These are phyloP conservation scores for Ogataea corticis DNA, from an alignment of 805 yeast species.

Conservation along the genomic window DNA sequence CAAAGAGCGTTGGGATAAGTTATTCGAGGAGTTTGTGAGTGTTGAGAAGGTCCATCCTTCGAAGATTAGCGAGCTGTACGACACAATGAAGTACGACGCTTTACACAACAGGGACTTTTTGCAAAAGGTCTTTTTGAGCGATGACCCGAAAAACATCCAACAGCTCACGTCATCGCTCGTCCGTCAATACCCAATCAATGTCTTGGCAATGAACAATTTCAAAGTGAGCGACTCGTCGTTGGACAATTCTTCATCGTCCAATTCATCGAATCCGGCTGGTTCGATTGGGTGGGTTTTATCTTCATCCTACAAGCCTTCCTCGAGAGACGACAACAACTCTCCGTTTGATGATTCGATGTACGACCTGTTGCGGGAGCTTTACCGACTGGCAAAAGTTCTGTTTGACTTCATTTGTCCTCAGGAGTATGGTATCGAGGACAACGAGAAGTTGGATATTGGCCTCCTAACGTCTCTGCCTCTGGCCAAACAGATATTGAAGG, in stretches of 20 bases:
- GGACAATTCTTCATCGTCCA: constrained; percentile 25
- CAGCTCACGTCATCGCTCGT: constrained; percentile 53
- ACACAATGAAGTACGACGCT: constrained; percentile 98
- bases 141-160: constrained; percentile 42
- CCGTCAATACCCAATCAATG: constrained; percentile 70
- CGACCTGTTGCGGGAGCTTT: constrained; percentile 81
- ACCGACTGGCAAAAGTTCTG: constrained; percentile 84
- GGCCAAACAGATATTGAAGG: constrained; percentile 81
- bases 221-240: constrained; percentile 49
- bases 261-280: constrained; percentile 47
- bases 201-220: constrained; percentile 74
- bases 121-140: constrained; percentile 76
- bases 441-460: constrained; percentile 95
- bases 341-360: constrained; percentile 80
- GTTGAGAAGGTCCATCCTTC: constrained; percentile 98
- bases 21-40: constrained; percentile 85
- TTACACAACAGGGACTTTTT: constrained; percentile 89
- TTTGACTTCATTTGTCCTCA: constrained; percentile 98
- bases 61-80: constrained; percentile 93
- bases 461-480: constrained; percentile 89
- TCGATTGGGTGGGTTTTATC: constrained; percentile 72
- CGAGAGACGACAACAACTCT: constrained; percentile 33
- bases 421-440: constrained; percentile 95
- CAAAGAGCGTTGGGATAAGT: constrained; percentile 95
- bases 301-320: constrained; percentile 31